Conservation (phyloP, 1,139 yeast genomes). For the Debaryomyces sp. region DNA sequence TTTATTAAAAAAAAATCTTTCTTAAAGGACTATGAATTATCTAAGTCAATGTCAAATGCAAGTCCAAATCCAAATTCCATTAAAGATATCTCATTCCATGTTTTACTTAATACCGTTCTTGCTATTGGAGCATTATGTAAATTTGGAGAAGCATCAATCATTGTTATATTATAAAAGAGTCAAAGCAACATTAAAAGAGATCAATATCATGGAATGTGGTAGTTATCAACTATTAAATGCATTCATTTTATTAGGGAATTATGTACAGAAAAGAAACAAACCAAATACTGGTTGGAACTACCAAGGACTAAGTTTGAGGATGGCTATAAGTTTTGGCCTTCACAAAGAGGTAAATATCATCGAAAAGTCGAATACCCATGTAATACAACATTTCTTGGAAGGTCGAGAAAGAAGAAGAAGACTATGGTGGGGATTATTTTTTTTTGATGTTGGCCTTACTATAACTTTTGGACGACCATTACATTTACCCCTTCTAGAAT, state of each 20-base stretch:
- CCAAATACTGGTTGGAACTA: slow-evolving; percentile 68
- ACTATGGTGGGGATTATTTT: slow-evolving; percentile 64
- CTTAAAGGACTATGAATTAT: slow-evolving; percentile 42
- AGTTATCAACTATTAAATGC: slow-evolving; percentile 58
- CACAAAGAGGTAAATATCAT: slow-evolving; percentile 19
- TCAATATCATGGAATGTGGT: slow-evolving; percentile 38
- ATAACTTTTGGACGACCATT: slow-evolving; percentile 69
- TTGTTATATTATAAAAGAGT: slow-evolving; percentile 20
- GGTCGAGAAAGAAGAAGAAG: slow-evolving; percentile 48
- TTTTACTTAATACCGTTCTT: slow-evolving; percentile 26
- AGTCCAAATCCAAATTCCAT: slow-evolving; percentile 7
- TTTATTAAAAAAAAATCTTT: slow-evolving; percentile 58
- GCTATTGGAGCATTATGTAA: slow-evolving; percentile 26
- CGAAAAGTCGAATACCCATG: too few species aligned
- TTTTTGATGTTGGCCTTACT: slow-evolving; percentile 66
- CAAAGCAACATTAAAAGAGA: slow-evolving; percentile 16
- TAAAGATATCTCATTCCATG: slow-evolving; percentile 19
- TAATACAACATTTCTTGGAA: slow-evolving; percentile 15
- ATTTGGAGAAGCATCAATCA: slow-evolving; percentile 21
- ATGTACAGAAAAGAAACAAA: slow-evolving; percentile 63
- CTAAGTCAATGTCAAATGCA: neutral
- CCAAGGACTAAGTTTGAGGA: slow-evolving; percentile 63
- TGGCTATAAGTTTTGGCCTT: slow-evolving; percentile 66
- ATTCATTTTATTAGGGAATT: slow-evolving; percentile 57
- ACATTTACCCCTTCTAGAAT: slow-evolving; percentile 51